Base-by-base conservation (phyloP, 2,329 filamentous ascomycete species). In the Cryphonectria parasitica region DNA sequence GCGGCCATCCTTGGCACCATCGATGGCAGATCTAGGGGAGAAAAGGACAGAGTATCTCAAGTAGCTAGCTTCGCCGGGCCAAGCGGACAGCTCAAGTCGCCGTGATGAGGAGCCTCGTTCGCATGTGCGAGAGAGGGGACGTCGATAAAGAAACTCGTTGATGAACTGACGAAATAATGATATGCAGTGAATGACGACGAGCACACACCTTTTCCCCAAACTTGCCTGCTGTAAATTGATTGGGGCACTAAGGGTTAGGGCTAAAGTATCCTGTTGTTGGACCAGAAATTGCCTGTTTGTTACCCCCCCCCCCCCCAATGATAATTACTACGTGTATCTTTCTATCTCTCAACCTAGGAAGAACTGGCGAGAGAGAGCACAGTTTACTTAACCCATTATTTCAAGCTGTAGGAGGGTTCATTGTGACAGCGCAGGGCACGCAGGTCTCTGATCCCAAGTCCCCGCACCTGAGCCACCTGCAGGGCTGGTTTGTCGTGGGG, bases 1-100 rank as follows among this genome's bases (percentile, higher is more conserved):
- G 78, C 76, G 74, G 72, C 65, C 61, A 67, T 73, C 31, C 52
- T 60, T 58, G 54, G 63, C 41, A 64, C 36, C 34, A 36, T 58
- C 52, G 52, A 56, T 25, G n/a, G 13, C 10, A 49, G 45, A 49
- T 49, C 19, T 1, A 22, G 43, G 19, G 22, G 36, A 49, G 45
- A 49, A 43, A 17, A 43, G 41, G 15, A 43, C 13, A 39, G 10
- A 39, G 7, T 7, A 3, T 49, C 19, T 49, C 43, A 22, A 49
- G 43, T 19, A 49, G 43, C 43, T 49, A 6, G 43, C 36, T 10
- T 39, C 36, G 13, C 36, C 8, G 2, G 7, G 17, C 43, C 17
- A 49, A 22, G 43, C 19, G 6, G 22, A 49, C 43, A 49, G 43
- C 43, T 8, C 43, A 49, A 17, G 17, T 6, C 7, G 22, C 19